phyloP scores from a whole-genome alignment of 2,329 filamentous ascomycete species.

The Pseudocercospora eumusae region DNA sequence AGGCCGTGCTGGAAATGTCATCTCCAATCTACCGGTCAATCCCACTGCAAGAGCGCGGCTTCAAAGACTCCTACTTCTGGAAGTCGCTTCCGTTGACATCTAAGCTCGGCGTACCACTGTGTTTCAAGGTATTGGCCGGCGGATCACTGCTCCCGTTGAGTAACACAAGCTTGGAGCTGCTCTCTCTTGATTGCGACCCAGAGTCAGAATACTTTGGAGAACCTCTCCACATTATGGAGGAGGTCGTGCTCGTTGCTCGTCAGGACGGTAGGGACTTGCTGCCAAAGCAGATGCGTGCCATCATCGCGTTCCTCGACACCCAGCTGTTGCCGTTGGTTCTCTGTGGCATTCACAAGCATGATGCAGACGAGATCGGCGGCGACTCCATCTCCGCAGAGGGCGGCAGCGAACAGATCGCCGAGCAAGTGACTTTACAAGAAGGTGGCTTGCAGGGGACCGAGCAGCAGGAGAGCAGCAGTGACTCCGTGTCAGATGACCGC shows the following conservation, averaged over 20 bases:
- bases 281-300: not conserved
- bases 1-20: not conserved
- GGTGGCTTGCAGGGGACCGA: not conserved
- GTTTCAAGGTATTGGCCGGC: not conserved
- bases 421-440: not conserved
- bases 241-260: not conserved
- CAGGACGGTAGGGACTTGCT: not conserved
- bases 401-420: not conserved
- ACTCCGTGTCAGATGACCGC: not conserved
- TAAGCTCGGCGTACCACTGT: not conserved
- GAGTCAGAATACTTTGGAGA: not conserved
- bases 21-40: not conserved
- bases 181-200: not conserved
- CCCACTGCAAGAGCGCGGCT: not conserved
- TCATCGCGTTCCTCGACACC: not conserved
- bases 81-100: not conserved
- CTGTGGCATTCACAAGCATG: not conserved
- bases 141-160: not conserved
- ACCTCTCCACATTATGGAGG: not conserved
- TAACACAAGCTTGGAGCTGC: not conserved
- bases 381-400: not conserved
- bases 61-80: not conserved
- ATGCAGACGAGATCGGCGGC: not conserved
- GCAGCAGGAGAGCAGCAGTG: not conserved
- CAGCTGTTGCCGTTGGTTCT: not conserved